Evolutionary conservation across 148 eudicot genomes (phyloP).

Genomic region (Fagopyrum esculentum): DNA sequence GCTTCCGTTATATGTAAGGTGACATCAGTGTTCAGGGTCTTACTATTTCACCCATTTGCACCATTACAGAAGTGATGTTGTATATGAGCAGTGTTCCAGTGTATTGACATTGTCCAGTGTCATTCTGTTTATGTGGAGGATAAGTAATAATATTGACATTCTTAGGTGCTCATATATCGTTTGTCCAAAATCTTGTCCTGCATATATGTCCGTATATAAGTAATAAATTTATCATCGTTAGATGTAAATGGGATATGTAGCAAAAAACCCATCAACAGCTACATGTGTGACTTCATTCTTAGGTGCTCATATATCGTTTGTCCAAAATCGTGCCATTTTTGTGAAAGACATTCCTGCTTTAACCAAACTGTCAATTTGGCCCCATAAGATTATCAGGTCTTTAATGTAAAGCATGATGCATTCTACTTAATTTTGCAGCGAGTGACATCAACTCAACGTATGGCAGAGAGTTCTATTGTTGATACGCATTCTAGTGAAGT

Average conservation of each 20-base stretch:
- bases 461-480: slow-evolving; percentile 91
- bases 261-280: not conserved
- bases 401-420: slow-evolving; percentile 1
- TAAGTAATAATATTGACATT: not conserved
- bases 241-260: not conserved
- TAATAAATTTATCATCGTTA: not conserved
- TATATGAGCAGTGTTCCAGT: not conserved
- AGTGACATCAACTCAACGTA: slow-evolving; percentile 76
- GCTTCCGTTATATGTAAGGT: not conserved
- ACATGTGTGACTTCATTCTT: not conserved
- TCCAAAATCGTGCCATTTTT: not conserved
- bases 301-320: too few species aligned
- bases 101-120: not conserved
- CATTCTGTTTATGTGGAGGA: not conserved
- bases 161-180: not conserved
- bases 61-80: not conserved
- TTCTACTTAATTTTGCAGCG: slow-evolving; percentile 41
- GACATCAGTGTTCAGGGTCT: not conserved
- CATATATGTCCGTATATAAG: not conserved
- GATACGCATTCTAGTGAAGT: slow-evolving; percentile 81
- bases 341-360: not conserved
- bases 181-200: not conserved
- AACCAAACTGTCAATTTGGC: not conserved
- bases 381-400: not conserved
- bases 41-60: not conserved